A percentile compares a stretch with the other conserved stretches of the same genome.
Evolutionary conservation across 2,329 filamentous ascomycete genomes (phyloP).

Genomic region (Aureobasidium leucospermi): DNA sequence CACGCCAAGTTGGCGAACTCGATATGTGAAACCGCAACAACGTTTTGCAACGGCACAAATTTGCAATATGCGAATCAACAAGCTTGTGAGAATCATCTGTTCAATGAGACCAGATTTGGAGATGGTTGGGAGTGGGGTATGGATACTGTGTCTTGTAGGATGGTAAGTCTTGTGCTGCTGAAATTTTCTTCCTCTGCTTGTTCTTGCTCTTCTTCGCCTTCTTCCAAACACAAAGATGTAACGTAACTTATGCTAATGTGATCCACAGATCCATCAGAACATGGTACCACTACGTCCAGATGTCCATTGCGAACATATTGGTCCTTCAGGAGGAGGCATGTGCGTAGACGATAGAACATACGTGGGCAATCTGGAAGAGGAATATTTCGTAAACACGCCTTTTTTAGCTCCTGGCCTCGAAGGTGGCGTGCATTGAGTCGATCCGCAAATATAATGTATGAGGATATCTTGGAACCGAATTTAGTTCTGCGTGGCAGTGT

Average conservation of each 20-base stretch:
- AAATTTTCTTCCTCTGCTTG: neutral
- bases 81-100: neutral
- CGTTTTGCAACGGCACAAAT: neutral
- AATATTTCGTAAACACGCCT: neutral
- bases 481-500: no score
- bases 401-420: neutral
- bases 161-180: neutral
- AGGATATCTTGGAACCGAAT: no score
- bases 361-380: neutral
- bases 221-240: neutral
- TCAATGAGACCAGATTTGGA: neutral
- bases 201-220: no score
- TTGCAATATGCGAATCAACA: neutral
- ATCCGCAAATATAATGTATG: no score
- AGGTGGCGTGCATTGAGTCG: neutral
- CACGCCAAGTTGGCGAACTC: neutral
- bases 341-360: neutral
- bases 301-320: neutral
- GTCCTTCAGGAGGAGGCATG: neutral
- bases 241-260: neutral
- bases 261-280: neutral
- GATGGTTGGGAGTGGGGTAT: constrained; percentile 3
- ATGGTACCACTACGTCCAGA: neutral
- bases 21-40: neutral
- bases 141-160: neutral